Conservation (phyloP, 2,329 filamentous ascomycete genomes). For the Aureobasidium melanogenum region DNA sequence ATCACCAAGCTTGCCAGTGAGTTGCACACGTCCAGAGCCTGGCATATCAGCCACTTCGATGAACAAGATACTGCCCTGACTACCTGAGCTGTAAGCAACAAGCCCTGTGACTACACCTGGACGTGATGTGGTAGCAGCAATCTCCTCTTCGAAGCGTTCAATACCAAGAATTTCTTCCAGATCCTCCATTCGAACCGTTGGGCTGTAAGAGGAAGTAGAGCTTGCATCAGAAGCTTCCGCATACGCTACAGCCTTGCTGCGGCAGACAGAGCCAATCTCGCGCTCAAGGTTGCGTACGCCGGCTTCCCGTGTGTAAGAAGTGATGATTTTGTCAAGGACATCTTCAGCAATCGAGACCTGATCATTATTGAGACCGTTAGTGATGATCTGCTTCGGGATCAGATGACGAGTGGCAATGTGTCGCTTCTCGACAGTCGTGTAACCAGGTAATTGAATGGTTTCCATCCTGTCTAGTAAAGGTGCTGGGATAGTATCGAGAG, state of each 20-base stretch:
- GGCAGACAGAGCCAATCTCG: constrained; percentile 89
- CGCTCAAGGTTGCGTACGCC: constrained; percentile 94
- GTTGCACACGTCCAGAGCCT: constrained; percentile 79
- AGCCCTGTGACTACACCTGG: constrained; percentile 93
- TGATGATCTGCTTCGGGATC: constrained; percentile 89
- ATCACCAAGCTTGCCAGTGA: constrained; percentile 92
- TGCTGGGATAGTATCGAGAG: constrained; percentile 86
- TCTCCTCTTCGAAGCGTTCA: constrained; percentile 90
- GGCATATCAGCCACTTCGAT: constrained; percentile 98
- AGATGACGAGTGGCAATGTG: constrained; percentile 89
- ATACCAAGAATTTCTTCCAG: constrained; percentile 86
- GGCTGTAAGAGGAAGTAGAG: constrained; percentile 56
- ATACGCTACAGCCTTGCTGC: constrained; percentile 89
- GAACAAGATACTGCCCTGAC: constrained; percentile 92
- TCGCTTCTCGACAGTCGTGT: constrained; percentile 93
- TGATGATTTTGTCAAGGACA: constrained; percentile 90
- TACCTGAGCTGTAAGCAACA: constrained; percentile 86
- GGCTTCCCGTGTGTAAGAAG: constrained; percentile 90
- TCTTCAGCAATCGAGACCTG: constrained; percentile 72
- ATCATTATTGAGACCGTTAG: constrained; percentile 71
- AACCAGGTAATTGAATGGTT: constrained; percentile 84
- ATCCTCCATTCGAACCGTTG: constrained; percentile 65
- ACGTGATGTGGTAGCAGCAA: constrained; percentile 71
- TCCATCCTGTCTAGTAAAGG: constrained; percentile 96
- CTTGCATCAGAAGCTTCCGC: constrained; percentile 77